phyloP scores from a whole-genome alignment of 805 yeast genomes.

The Metschnikowia reukaufii region DNA sequence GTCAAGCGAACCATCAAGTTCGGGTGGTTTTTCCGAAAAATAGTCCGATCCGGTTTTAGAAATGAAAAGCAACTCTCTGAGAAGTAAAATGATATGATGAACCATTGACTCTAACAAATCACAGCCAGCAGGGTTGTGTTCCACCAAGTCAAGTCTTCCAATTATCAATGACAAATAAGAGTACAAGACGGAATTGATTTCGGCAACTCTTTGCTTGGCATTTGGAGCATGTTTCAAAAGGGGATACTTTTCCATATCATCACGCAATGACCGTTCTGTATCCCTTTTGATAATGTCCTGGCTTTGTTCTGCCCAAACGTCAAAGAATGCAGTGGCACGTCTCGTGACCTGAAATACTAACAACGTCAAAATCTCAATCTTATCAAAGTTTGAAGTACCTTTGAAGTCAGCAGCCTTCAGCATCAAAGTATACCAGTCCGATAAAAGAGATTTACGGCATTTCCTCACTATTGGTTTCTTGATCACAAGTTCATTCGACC shows the following conservation, averaged over 20 bases:
- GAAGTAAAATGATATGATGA: slow-evolving; percentile 64
- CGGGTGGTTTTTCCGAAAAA: slow-evolving; percentile 38
- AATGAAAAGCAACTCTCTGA: slow-evolving; percentile 62
- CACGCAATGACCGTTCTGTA: slow-evolving; percentile 33
- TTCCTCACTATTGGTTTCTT: slow-evolving; percentile 59
- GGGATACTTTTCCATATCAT: slow-evolving; percentile 44
- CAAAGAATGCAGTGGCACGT: slow-evolving; percentile 62
- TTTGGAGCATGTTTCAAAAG: slow-evolving; percentile 55
- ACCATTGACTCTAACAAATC: slow-evolving; percentile 63
- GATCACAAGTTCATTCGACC: slow-evolving; percentile 69
- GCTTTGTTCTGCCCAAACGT: slow-evolving; percentile 70
- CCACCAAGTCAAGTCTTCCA: slow-evolving; percentile 78
- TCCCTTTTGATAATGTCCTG: slow-evolving; percentile 43
- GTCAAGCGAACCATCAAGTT: slow-evolving; percentile 54
- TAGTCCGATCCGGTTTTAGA: slow-evolving; percentile 50
- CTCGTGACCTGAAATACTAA: slow-evolving; percentile 67
- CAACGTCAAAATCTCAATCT: slow-evolving; percentile 60
- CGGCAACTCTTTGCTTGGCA: slow-evolving; percentile 62
- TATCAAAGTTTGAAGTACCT: slow-evolving; percentile 56
- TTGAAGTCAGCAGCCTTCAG: slow-evolving; percentile 73
- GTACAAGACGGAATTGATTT: slow-evolving; percentile 58
- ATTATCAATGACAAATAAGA: slow-evolving; percentile 64
- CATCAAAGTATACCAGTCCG: slow-evolving; percentile 81
- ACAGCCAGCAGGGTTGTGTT: slow-evolving; percentile 69
- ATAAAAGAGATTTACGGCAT: slow-evolving; percentile 61